Base-by-base conservation (phyloP, 768 basidiomycete genomes). In the Agrocybe chaxingu region DNA sequence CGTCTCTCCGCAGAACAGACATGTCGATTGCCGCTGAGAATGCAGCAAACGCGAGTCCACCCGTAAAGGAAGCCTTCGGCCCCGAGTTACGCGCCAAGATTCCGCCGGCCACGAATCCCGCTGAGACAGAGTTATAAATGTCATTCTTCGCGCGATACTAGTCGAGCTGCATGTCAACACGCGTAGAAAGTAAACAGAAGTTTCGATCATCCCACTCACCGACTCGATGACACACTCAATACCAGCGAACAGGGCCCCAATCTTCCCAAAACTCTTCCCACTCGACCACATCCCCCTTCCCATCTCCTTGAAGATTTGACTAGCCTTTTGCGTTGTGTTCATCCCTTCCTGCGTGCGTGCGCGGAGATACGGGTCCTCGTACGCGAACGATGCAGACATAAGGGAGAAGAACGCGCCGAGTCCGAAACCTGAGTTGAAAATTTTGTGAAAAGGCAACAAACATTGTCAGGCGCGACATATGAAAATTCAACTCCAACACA, bases 101-200 rank as follows among this genome's bases (percentile, higher is more conserved):
- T 34, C 88, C 93, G 29, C 96, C 96, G 3, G 93, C 82, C 3
- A 94, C 65, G 65, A 96, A 92, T 1, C 96, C 96, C 5, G 90
- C 87, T 9, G 85, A 80, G 12, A 92, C 80, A 8, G 92, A 88
- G 65, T 98, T 98, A 49, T 84, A 86, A 58, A 98, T 90, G 66
- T 98, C 96, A 62, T 97, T 95, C 70, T 85, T 93, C 7, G 92
- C 95, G 40, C 96, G 92, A 69, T 97, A 98, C 95, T 97, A 53
- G 12, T 31, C 18, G 50, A 37, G 9, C 37, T 30, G 29, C 38
- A 34, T 40, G n/a, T 40, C 30, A 24, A 46, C 7, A 31, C 30
- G 44, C 29, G 52, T 45, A 36, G 8, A 47, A 43, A 24, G 19
- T 30, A 12, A 8, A 10, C 19, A 47, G 33, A 19, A 48, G 38